These are phyloP conservation scores for Lentinus polychrous DNA, from an alignment of 1,284 basidiomycete species.

Conservation along the genomic window DNA sequence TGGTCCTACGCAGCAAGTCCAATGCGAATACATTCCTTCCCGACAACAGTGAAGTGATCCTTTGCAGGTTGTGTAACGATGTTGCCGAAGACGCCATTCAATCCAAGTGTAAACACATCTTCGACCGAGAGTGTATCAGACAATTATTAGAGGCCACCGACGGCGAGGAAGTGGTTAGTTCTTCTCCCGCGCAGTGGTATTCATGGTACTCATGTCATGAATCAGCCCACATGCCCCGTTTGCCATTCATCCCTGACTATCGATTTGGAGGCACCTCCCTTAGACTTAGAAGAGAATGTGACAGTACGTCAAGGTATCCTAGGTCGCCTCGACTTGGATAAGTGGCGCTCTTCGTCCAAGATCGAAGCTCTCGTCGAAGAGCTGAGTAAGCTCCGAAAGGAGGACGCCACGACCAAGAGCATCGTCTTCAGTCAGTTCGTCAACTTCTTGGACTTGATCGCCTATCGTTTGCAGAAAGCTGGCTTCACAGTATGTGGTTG, in stretches of 20 bases:
- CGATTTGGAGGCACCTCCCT: constrained; percentile 87
- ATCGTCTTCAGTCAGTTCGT: constrained; percentile 96
- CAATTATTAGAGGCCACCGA: constrained; percentile 86
- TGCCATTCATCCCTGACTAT: constrained; percentile 93
- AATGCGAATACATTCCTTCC: constrained; percentile 55
- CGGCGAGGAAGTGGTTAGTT: constrained; percentile 61
- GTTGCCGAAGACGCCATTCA: constrained; percentile 96
- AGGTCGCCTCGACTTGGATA: constrained; percentile 81
- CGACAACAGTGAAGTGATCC: constrained; percentile 67
- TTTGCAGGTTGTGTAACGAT: constrained; percentile 95
- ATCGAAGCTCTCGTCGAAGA: constrained; percentile 97
- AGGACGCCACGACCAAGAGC: constrained; percentile 93
- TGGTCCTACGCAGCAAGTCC: constrained; percentile 86
- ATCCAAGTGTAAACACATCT: constrained; percentile 85
- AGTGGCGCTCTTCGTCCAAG: constrained; percentile 94
- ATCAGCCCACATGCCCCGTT: constrained; percentile 90
- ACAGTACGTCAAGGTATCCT: constrained; percentile 86
- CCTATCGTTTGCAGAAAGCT: constrained; percentile 86
- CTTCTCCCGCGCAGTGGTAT: neutral
- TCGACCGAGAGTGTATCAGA: constrained; percentile 92
- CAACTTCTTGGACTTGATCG: constrained; percentile 87
- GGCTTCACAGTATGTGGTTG: constrained; percentile 68
- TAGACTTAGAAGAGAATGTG: constrained; percentile 74
- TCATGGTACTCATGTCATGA: constrained; percentile 3
- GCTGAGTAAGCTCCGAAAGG: constrained; percentile 72